Evolutionary conservation across 345 rosid species (phyloP).

Genomic region (Linum tenue): DNA sequence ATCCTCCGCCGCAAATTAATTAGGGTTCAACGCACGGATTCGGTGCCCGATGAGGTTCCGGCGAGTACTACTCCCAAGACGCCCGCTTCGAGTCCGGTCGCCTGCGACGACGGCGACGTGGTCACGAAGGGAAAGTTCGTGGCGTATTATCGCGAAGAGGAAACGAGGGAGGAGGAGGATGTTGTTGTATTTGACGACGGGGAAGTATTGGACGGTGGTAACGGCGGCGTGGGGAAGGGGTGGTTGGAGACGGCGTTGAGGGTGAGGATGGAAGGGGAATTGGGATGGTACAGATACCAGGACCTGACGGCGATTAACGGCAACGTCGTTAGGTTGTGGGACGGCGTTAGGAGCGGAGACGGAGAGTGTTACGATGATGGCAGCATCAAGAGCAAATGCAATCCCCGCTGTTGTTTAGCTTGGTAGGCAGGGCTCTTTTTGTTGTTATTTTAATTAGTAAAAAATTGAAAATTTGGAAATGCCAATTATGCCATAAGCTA

Average conservation of each 20-base stretch:
- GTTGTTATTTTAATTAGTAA: too few relatives aligned
- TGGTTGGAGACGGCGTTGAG: constrained; percentile 31
- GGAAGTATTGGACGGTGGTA: not conserved
- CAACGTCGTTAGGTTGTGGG: constrained; percentile 69
- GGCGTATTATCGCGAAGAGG: constrained; percentile 30
- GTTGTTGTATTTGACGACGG: constrained; percentile 5
- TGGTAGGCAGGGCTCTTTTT: too few relatives aligned
- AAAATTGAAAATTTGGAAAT: too few relatives aligned
- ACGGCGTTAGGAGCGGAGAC: constrained; percentile 16
- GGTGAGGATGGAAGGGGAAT: constrained; percentile 35
- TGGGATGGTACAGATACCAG: constrained; percentile 49
- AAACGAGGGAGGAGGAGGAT: not conserved
- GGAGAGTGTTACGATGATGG: not conserved
- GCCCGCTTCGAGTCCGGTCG: constrained; percentile 11
- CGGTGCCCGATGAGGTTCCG: not conserved
- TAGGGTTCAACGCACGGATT: not conserved
- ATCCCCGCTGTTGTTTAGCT: too few relatives aligned
- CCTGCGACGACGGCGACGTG: constrained; percentile 8
- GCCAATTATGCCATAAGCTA: too few relatives aligned
- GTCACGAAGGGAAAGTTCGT: constrained; percentile 43
- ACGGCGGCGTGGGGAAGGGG: constrained; percentile 4
- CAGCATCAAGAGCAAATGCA: too few relatives aligned
- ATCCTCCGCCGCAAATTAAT: not conserved
- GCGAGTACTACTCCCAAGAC: constrained; percentile 1
- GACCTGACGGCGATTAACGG: constrained; percentile 61